Evolutionary conservation across 352 stramenopile genomes (phyloP).

Genomic region (Elongisporangium undulatum): DNA sequence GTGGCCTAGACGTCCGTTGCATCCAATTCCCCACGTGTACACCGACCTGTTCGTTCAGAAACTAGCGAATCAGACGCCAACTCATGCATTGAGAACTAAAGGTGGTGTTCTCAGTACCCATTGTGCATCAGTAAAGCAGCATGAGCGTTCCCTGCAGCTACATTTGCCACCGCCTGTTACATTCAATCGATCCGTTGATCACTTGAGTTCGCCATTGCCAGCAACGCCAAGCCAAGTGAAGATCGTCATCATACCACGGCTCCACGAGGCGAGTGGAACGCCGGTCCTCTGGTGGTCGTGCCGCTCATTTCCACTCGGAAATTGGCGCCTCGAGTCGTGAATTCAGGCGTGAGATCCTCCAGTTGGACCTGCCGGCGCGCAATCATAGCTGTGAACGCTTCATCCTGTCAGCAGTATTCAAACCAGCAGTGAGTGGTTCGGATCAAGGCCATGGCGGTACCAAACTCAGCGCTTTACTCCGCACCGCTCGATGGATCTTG

Average conservation of each 20-base stretch:
- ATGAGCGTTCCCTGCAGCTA: conserved; percentile 82
- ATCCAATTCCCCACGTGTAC: conserved; percentile 90
- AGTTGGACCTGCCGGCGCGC: conserved; percentile 46
- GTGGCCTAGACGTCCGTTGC: conserved; percentile 79
- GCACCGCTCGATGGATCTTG: conserved; percentile 26
- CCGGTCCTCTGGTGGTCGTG: conserved; percentile 72
- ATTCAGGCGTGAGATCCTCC: conserved; percentile 54
- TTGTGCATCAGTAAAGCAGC: conserved; percentile 76
- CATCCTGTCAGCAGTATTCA: conserved; percentile 22
- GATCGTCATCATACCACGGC: conserved; percentile 29
- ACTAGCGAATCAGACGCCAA: neutral
- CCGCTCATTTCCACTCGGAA: conserved; percentile 64
- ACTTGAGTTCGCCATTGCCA: neutral
- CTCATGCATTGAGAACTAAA: neutral
- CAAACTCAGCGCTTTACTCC: neutral
- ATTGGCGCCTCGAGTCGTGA: conserved; percentile 53
- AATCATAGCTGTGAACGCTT: conserved; percentile 42
- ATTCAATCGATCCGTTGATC: neutral
- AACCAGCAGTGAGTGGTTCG: neutral
- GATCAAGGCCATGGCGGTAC: neutral
- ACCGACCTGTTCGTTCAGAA: conserved; percentile 33
- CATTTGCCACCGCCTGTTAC: conserved; percentile 44
- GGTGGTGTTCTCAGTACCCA: conserved; percentile 28
- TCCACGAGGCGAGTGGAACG: conserved; percentile 55
- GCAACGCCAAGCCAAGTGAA: neutral